phyloP scores from a whole-genome alignment of 2,329 filamentous ascomycete species.

The Stachybotrys echinatus region DNA sequence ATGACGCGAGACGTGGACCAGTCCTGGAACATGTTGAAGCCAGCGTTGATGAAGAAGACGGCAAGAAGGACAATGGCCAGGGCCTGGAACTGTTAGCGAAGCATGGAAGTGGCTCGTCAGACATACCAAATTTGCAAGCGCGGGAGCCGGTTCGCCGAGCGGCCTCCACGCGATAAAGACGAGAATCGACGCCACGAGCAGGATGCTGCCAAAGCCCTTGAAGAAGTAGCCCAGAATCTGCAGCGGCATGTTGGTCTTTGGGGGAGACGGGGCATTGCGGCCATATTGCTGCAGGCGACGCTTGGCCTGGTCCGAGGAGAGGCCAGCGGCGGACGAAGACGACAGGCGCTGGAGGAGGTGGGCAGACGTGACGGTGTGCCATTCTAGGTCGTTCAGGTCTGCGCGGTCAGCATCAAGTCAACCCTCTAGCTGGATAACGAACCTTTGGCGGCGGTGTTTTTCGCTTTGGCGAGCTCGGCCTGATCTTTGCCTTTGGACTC shows the following conservation, averaged over 20 bases:
- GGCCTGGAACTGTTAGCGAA: constrained; percentile 30
- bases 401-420: too few species aligned
- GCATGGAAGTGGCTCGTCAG: background rate
- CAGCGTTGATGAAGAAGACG: constrained; percentile 65
- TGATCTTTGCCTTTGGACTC: constrained; percentile 44
- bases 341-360: constrained; percentile 57
- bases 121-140: constrained; percentile 53
- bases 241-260: constrained; percentile 53
- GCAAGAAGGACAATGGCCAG: constrained; percentile 67
- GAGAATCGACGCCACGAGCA: constrained; percentile 63
- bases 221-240: constrained; percentile 67
- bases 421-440: constrained; percentile 2
- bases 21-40: constrained; percentile 67
- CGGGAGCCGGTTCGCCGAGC: constrained; percentile 60
- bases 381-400: constrained; percentile 61
- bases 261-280: constrained; percentile 60
- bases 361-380: constrained; percentile 56
- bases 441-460: constrained; percentile 41
- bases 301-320: constrained; percentile 53
- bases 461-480: constrained; percentile 29
- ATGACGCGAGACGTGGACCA: constrained; percentile 74
- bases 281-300: constrained; percentile 56
- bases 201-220: constrained; percentile 68
- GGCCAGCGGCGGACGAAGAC: constrained; percentile 50
- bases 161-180: constrained; percentile 76